Percentiles rank a stretch among this genome's conserved stretches.
Conservation (phyloP, 2,329 filamentous ascomycete genomes). For the Colletotrichum sojae region DNA sequence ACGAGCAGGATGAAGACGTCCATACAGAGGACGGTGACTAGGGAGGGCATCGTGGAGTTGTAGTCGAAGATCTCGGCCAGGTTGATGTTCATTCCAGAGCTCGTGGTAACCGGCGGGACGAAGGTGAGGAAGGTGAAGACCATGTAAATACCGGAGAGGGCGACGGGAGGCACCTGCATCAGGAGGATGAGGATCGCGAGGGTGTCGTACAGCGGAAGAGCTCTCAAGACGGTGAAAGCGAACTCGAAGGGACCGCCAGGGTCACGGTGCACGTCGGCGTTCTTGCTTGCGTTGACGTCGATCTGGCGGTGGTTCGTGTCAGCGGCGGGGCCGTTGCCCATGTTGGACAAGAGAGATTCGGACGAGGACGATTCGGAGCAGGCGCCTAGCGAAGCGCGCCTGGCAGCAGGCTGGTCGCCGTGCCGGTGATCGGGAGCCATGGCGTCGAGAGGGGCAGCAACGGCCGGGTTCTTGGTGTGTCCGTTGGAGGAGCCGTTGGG, state of each 20-base stretch:
- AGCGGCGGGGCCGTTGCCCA: slow-evolving; percentile 52
- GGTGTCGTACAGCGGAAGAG: slow-evolving; percentile 93
- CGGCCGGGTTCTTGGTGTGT: slow-evolving; percentile 39
- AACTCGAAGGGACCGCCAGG: slow-evolving; percentile 82
- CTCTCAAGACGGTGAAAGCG: slow-evolving; percentile 87
- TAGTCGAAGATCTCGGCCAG: slow-evolving; percentile 94
- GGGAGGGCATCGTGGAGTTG: slow-evolving; percentile 85
- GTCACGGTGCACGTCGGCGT: slow-evolving; percentile 77
- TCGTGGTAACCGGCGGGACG: slow-evolving; percentile 84
- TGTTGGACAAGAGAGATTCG: slow-evolving; percentile 60
- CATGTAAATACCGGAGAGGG: slow-evolving; percentile 90
- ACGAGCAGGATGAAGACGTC: slow-evolving; percentile 86
- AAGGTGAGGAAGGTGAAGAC: slow-evolving; percentile 95
- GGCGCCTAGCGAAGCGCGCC: slow-evolving; percentile 65
- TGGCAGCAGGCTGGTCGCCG: slow-evolving; percentile 56
- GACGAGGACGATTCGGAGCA: slow-evolving; percentile 70
- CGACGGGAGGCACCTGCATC: slow-evolving; percentile 90
- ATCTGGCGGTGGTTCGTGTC: slow-evolving; percentile 74
- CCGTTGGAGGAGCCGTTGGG: slow-evolving; percentile 49
- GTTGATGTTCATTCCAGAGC: slow-evolving; percentile 83
- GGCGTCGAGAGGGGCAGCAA: slow-evolving; percentile 47
- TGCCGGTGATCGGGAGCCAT: slow-evolving; percentile 59
- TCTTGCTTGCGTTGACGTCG: slow-evolving; percentile 79
- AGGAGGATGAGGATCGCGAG: slow-evolving; percentile 97
- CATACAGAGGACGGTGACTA: slow-evolving; percentile 87